Evolutionary conservation across 495 filamentous ascomycete genomes (phyloP).

Genomic region (Jackrogersella minutella): DNA sequence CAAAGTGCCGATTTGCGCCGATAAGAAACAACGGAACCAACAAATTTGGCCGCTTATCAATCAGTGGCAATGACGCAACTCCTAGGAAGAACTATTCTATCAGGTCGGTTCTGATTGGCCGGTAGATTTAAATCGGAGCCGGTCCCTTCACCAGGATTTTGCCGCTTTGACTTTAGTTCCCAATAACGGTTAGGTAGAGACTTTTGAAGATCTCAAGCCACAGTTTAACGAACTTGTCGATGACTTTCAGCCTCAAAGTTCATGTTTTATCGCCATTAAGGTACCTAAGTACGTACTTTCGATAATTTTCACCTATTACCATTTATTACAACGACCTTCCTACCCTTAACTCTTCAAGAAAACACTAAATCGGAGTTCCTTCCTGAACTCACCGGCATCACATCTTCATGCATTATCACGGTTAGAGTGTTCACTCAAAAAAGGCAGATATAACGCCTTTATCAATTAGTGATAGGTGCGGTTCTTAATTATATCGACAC

Average conservation of each 20-base stretch:
- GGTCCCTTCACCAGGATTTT: not conserved
- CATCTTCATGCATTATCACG: no score
- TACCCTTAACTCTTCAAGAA: no score
- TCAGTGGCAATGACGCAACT: slow-evolving; percentile 40
- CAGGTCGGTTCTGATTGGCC: not conserved
- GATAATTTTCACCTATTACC: no score
- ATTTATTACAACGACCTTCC: no score
- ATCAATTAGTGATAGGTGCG: not conserved
- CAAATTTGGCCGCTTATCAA: slow-evolving; percentile 38
- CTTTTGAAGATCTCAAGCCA: slow-evolving; percentile 3
- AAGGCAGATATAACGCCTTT: not conserved
- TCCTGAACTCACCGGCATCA: no score
- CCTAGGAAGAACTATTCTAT: not conserved
- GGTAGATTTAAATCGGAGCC: not conserved
- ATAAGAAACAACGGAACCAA: slow-evolving; percentile 31
- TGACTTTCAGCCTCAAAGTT: not conserved
- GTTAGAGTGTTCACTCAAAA: not conserved
- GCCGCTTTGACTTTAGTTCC: not conserved
- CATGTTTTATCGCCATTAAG: not conserved
- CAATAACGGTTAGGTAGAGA: not conserved
- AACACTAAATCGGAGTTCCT: no score
- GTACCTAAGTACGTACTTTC: no score
- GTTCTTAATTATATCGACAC: not conserved
- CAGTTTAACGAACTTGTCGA: not conserved
- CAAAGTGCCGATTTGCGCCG: slow-evolving; percentile 31